Base-by-base conservation (phyloP, 495 filamentous ascomycete genomes). In the Trichocladium uniseriatum region DNA sequence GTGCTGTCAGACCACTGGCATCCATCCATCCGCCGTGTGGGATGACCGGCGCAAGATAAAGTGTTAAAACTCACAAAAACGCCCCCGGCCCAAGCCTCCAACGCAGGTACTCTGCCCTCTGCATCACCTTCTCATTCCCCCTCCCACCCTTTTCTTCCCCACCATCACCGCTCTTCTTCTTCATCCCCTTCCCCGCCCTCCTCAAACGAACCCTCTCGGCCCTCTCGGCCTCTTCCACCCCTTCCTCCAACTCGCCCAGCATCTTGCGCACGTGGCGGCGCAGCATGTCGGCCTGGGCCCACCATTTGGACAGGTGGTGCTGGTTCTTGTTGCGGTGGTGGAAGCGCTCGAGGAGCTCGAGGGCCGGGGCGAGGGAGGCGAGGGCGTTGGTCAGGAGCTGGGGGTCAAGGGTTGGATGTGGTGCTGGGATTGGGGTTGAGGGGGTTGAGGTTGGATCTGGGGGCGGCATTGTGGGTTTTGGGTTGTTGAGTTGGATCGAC, bases 251-350 rank as follows among this genome's bases (percentile, higher is more conserved):
- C 45, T 67, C 71, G 4, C 44, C 51, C 6, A 74, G 54, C 6
- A 89, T 60, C 55, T 76, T 78, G 29, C 62, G 59, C 15, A 83
- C 54, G 48, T 73, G 74, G 11, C 86, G 83, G 36, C 81, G 77
- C 38, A 92, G 66, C 51, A 80, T 74, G 31, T 78, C 76, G 38
- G 89, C 69, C 64, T 75, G 71, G 58, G 78, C 78, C 78, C 83
- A 92, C 87, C 87, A 92, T 54, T 76, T 79, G 3, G 79, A 67
- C 32, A 69, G 67, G 32, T 77, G 77, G 62, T 91, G 86, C 65
- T 92, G 87, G 64, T 91, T 91, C 55, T 81, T 82, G 67, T 90
- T 89, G 60, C 85, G 84, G 63, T 88, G 83, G 57, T 78, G 77
- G 40, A 88, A 69, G 56, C 85, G 67, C 46, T 79, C 70, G 35